These are phyloP conservation scores for Apocynum venetum DNA, from an alignment of 257 asterid species.

Conservation along the genomic window DNA sequence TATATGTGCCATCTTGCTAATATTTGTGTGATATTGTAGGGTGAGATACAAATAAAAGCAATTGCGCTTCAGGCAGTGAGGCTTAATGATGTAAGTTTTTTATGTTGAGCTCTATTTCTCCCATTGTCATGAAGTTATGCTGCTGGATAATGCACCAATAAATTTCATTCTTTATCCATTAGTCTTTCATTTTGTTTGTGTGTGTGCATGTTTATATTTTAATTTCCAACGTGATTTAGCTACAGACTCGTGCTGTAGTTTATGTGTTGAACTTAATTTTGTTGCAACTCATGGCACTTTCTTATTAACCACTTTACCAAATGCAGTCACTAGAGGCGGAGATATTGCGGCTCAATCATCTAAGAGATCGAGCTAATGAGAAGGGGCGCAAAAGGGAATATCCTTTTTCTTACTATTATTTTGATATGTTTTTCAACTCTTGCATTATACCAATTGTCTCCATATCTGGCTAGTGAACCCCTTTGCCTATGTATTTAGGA, in stretches of 20 bases:
- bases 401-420: slow-evolving; percentile 36
- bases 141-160: background rate
- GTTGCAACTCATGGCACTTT: background rate
- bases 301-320: slow-evolving; percentile 6
- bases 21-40: slow-evolving; percentile 39
- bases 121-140: background rate
- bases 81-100: slow-evolving; percentile 49
- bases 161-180: background rate
- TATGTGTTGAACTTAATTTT: background rate
- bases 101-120: background rate
- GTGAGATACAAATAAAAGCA: slow-evolving; percentile 67
- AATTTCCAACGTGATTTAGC: background rate
- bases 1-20: slow-evolving; percentile 1
- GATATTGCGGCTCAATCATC: slow-evolving; percentile 36
- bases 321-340: slow-evolving; percentile 39
- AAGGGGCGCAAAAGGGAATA: slow-evolving; percentile 48
- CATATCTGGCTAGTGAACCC: background rate
- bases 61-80: slow-evolving; percentile 60
- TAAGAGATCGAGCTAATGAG: slow-evolving; percentile 41
- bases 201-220: slow-evolving; percentile 2
- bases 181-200: background rate
- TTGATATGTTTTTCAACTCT: slow-evolving; percentile 1
- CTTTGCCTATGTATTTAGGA: background rate
- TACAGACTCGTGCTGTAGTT: background rate
- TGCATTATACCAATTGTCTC: background rate